Evolutionary conservation across 1,139 yeast species (phyloP).

Genomic region (Yamadazyma buinensis): DNA sequence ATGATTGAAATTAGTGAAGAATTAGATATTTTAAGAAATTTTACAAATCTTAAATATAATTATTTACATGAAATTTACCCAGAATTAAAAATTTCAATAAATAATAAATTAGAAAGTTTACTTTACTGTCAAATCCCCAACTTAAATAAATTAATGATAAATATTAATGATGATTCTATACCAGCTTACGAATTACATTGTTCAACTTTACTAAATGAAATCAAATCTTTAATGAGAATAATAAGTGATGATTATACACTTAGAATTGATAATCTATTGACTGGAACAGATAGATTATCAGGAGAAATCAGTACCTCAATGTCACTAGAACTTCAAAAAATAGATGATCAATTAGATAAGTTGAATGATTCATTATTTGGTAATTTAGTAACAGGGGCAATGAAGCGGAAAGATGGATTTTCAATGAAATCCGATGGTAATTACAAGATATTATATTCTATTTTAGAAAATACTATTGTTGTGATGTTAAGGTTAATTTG

Average conservation of each 20-base stretch:
- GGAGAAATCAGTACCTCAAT: conserved; percentile 83
- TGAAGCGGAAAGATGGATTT: conserved; percentile 23
- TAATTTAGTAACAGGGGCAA: conserved; percentile 23
- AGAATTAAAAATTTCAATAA: conserved; percentile 18
- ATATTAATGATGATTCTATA: conserved; percentile 32
- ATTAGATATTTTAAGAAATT: conserved; percentile 15
- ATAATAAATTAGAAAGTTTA: conserved; percentile 19
- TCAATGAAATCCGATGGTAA: conserved; percentile 9
- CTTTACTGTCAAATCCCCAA: conserved; percentile 21
- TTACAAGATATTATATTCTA: conserved; percentile 33
- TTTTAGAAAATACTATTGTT: conserved; percentile 51
- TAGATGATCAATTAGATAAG: conserved; percentile 66
- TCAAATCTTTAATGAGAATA: conserved; percentile 34
- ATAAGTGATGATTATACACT: conserved; percentile 43
- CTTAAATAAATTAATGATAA: conserved; percentile 22
- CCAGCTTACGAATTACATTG: conserved; percentile 36
- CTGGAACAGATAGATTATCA: conserved; percentile 69
- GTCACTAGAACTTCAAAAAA: conserved; percentile 63
- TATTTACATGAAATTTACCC: conserved; percentile 31
- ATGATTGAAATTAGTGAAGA: conserved; percentile 5
- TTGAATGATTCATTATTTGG: conserved; percentile 38
- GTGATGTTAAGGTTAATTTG: conserved; percentile 63
- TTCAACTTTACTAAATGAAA: conserved; percentile 31
- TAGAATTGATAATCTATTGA: conserved; percentile 62
- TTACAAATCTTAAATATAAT: conserved; percentile 20